Conservation (phyloP, 345 rosid species). For the Hibiscus tridactylites region DNA sequence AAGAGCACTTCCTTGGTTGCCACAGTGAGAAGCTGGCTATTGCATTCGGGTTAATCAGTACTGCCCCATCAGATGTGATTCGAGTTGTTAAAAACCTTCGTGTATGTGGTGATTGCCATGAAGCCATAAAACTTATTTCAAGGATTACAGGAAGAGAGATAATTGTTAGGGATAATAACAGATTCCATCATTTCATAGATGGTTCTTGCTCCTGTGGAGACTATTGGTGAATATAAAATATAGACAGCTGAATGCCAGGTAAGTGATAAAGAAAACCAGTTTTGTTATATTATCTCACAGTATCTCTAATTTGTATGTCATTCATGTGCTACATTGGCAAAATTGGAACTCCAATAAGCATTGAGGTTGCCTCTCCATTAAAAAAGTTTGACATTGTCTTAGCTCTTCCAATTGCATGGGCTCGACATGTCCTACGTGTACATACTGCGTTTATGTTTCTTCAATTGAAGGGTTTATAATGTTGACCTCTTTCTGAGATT, state of each 20-base stretch:
- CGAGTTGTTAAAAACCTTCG: constrained; percentile 3
- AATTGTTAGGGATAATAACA: constrained; percentile 5
- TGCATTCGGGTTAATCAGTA: neutral
- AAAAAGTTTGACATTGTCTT: too few species aligned
- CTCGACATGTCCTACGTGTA: too few species aligned
- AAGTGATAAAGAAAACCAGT: neutral
- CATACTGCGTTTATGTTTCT: too few species aligned
- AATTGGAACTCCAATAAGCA: too few species aligned
- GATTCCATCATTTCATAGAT: constrained; percentile 2
- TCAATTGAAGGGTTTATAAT: too few species aligned
- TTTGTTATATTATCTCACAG: too few species aligned
- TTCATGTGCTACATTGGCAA: too few species aligned
- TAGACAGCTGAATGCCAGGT: neutral
- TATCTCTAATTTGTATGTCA: too few species aligned
- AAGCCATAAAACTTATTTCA: constrained; percentile 3
- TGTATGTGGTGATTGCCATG: constrained; percentile 3
- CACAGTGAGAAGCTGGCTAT: constrained; percentile 4
- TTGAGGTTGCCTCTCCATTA: too few species aligned
- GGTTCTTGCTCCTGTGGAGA: constrained; percentile 3
- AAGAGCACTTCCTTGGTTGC: constrained; percentile 7
- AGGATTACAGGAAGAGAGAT: constrained; percentile 1
- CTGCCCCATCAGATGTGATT: neutral
- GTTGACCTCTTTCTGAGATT: too few species aligned
- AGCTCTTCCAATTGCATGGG: too few species aligned
- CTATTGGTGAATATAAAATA: neutral